Conservation (phyloP, 2,329 filamentous ascomycete species). For the Plenodomus tracheiphilus region DNA sequence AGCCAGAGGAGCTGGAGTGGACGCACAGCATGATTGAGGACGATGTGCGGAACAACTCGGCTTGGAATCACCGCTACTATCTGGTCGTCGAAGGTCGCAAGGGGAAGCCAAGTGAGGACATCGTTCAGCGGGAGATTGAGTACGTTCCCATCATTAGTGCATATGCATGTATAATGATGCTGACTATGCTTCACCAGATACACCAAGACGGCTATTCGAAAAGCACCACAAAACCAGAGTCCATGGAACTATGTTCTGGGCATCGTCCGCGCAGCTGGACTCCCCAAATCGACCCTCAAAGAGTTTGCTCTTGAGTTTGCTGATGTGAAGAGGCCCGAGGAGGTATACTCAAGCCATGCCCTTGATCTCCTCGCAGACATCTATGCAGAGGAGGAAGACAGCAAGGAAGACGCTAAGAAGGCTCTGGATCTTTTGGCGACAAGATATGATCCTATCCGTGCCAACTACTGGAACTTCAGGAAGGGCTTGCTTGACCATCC, state of each 20-base stretch:
- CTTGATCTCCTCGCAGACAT: slow-evolving; percentile 74
- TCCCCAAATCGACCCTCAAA: slow-evolving; percentile 54
- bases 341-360: slow-evolving; percentile 63
- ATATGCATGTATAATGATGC: not conserved
- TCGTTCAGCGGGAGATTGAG: slow-evolving; percentile 74
- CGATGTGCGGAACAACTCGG: slow-evolving; percentile 94
- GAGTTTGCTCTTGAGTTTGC: slow-evolving; percentile 60
- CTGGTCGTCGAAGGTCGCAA: slow-evolving; percentile 71
- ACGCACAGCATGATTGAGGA: slow-evolving; percentile 72
- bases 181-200: slow-evolving; percentile 38
- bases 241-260: slow-evolving; percentile 91
- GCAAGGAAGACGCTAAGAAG: slow-evolving; percentile 65
- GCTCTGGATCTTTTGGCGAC: slow-evolving; percentile 75
- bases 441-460: slow-evolving; percentile 88
- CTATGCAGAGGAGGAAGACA: slow-evolving; percentile 57
- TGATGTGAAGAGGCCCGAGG: slow-evolving; percentile 51
- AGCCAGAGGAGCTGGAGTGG: slow-evolving; percentile 67
- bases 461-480: slow-evolving; percentile 89
- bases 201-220: slow-evolving; percentile 70
- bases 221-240: slow-evolving; percentile 91
- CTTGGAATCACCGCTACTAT: slow-evolving; percentile 97
- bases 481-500: slow-evolving; percentile 46
- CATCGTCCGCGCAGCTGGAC: slow-evolving; percentile 68
- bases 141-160: slow-evolving; percentile 48
- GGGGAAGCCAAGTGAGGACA: slow-evolving; percentile 50